Conservation (phyloP, 2,329 filamentous ascomycete species). For the Bimuria novae-zelandiae region DNA sequence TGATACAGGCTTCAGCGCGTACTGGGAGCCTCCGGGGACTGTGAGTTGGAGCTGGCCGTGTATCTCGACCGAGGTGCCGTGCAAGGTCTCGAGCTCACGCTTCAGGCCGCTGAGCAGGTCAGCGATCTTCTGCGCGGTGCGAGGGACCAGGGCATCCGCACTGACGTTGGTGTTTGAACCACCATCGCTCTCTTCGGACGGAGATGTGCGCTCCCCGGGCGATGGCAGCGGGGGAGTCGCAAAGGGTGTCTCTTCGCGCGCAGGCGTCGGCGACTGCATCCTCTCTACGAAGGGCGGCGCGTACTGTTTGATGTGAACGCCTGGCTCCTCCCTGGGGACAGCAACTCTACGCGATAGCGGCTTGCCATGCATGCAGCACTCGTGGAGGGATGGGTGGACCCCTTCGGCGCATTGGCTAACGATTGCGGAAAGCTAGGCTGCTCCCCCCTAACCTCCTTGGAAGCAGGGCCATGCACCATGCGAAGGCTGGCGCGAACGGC, state of each 20-base stretch:
- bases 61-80: constrained; percentile 19
- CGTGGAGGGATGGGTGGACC: neutral
- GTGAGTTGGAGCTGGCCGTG: constrained; percentile 23
- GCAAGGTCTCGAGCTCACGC: constrained; percentile 25
- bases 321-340: no score
- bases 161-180: constrained; percentile 5
- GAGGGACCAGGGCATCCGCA: constrained; percentile 23
- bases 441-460: neutral
- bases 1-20: neutral
- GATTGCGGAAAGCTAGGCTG: neutral
- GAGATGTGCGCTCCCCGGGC: neutral
- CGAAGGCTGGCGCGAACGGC: constrained; percentile 5
- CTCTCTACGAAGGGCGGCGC: no score
- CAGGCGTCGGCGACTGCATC: constrained; percentile 3
- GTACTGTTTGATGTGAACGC: no score
- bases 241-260: constrained; percentile 11
- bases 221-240: constrained; percentile 7
- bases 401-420: neutral
- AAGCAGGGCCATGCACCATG: constrained; percentile 1
- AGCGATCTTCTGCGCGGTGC: constrained; percentile 23
- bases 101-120: constrained; percentile 35
- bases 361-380: neutral
- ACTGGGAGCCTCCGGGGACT: neutral
- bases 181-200: neutral
- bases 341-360: constrained; percentile 3